Evolutionary conservation across 169 alveolate species (phyloP).

Genomic region (Perkinsus marinus): DNA sequence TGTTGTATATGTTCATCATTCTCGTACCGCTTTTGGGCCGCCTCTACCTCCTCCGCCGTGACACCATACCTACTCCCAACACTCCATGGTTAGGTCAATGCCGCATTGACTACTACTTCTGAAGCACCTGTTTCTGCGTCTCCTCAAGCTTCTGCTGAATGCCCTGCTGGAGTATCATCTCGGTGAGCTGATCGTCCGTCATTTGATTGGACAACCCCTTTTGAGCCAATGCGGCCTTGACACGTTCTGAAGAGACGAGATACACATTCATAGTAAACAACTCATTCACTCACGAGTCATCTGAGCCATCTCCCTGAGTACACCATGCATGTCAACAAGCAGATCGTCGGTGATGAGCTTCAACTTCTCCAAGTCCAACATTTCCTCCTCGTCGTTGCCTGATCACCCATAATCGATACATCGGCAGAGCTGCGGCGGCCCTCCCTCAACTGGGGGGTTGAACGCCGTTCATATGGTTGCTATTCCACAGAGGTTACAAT

Average conservation of each 20-base stretch:
- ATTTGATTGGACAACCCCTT: not conserved
- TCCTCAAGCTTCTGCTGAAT: not conserved
- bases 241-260: not conserved
- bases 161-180: not conserved
- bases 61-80: not conserved
- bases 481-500: too few relatives aligned
- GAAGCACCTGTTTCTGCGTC: not conserved
- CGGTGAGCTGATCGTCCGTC: not conserved
- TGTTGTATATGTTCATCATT: not conserved
- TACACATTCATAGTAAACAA: not conserved
- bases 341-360: not conserved
- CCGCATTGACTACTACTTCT: not conserved
- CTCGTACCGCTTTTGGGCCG: not conserved
- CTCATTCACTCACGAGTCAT: not conserved
- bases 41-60: not conserved
- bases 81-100: too few relatives aligned
- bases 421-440: too few relatives aligned
- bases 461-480: too few relatives aligned
- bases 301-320: not conserved
- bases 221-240: not conserved
- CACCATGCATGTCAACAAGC: not conserved
- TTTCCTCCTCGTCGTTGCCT: not conserved
- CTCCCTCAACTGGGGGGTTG: too few relatives aligned
- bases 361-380: not conserved
- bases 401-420: too few relatives aligned